Evolutionary conservation across 441 rosid genomes (phyloP), one percentile per base, ranked within the genome.

Genomic region (Aleurites moluccanus): DNA sequence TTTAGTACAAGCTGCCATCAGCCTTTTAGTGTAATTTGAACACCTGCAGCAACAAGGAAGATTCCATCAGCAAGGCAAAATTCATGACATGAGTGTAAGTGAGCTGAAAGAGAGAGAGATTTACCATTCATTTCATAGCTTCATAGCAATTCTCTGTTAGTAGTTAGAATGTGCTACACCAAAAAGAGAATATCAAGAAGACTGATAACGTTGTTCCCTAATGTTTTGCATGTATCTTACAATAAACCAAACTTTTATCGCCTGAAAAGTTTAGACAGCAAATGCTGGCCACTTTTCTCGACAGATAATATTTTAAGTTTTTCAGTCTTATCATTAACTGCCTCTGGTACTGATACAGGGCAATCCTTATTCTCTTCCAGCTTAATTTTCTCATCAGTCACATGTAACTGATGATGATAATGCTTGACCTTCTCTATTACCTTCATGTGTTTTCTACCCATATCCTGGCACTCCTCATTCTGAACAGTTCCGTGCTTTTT

Each of bases 261-360:
- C 76, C 21, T 78, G 84, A 88, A 85, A 66, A 88, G 72, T 49
- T 75, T 72, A 53, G 83, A 83, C 40, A 83, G 80, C 23, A 40
- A 78, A 18, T 66, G 50, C 63, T 0, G 7, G 45, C 65, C 56
- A 28, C 18, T 60, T 30, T 76, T 71, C 56, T 44, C 52, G 28
- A 11, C 63, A 45, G 33, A 56, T 44, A 11, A 16, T 61, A 70
- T 45, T 20, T 61, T n/a, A n/a, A n/a, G n/a, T n/a, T n/a, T 61
- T 14, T 53, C 67, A 28, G 62, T 56, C 61, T 74, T 73, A 50
- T 62, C 68, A 52, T 63, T 27, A 16, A 38, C 64, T 66, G 64
- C 75, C 75, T 62, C 77, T 13, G 69, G 45, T 35, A 42, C 56
- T 28, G 21, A 38, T 14, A 38, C 20, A 55, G 14, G 47, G 23